A percentile compares a stretch with the other conserved stretches of the same genome.
Conservation (phyloP, 179 eudicot species). For the Drosera spatulata region DNA sequence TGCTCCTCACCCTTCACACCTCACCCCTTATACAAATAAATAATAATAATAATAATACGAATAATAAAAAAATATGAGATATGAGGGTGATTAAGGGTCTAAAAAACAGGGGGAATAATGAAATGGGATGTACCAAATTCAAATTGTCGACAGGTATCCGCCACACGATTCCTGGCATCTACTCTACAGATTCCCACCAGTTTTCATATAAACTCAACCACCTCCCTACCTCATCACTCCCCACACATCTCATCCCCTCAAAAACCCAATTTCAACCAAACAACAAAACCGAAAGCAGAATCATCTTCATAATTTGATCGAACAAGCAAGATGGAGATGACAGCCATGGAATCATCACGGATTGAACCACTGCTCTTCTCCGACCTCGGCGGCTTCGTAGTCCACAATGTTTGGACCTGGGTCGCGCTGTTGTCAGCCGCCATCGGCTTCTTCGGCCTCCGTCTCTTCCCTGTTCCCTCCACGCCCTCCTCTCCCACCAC, state of each 20-base stretch:
- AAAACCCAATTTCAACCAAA: background rate
- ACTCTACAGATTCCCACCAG: background rate
- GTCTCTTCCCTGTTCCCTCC: background rate
- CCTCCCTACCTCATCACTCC: background rate
- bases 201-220: no score
- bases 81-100: no score
- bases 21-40: no score
- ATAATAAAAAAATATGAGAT: no score
- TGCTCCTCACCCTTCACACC: no score
- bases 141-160: no score
- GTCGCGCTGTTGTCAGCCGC: slow-evolving; percentile 44
- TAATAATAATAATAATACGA: no score
- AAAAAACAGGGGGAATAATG: no score
- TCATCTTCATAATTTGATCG: background rate
- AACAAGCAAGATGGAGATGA: background rate
- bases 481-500: slow-evolving; percentile 1
- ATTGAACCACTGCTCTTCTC: background rate
- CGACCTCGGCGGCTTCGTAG: background rate
- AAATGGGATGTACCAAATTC: no score
- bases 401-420: slow-evolving; percentile 51
- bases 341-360: background rate
- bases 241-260: background rate
- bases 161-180: slow-evolving; percentile 4
- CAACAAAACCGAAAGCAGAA: background rate
- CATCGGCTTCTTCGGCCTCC: slow-evolving; percentile 30